Evolutionary conservation across 768 basidiomycete species (phyloP), one percentile per base, ranked within the genome.

Genomic region (Crepidotus variabilis): DNA sequence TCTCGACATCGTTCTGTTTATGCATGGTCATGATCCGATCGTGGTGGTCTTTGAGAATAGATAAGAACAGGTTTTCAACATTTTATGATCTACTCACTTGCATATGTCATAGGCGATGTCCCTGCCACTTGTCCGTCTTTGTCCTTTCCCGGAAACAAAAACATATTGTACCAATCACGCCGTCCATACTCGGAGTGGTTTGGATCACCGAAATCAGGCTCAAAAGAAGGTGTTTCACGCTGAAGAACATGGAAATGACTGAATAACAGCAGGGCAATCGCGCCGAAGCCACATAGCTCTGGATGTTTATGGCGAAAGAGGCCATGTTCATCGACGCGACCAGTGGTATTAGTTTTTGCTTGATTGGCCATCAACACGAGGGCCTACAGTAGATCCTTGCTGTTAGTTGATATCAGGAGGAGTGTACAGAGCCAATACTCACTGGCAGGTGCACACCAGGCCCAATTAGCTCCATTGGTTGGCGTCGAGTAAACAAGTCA

Each of bases 271-370:
- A 71, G 53, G 0, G 59, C 68, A 2, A 72, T 51, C 0, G 66
- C 66, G 0, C 70, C 66, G 2, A 75, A 55, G 13, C 63, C 50
- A 53, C 72, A 75, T 3, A 72, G 60, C 57, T 69, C 66, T 2
- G 67, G 63, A 14, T 64, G 24, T 0, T 53, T 52, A 39, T 75
- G 72, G 0, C 65, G 57, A 32, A 75, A 56, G 4, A 62, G 60
- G 13, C 61, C 67, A 47, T 72, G 69, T 50, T 72, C 67, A 43
- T 75, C 70, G 18, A 70, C 52, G 0, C 62, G 59, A 3, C 72
- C 72, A 16, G 51, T 58, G 5, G 65, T 60, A 59, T 73, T 75
- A 33, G 65, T 61, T 57, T 74, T 74, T 14, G 64, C 63, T 54
- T 68, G 64, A 54, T 73, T 61, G 2, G 67, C 60, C 2, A 72